A percentile compares a stretch with the other conserved stretches of the same genome.
Evolutionary conservation across 805 yeast species (phyloP).

Genomic region (Lachancea quebecensis): DNA sequence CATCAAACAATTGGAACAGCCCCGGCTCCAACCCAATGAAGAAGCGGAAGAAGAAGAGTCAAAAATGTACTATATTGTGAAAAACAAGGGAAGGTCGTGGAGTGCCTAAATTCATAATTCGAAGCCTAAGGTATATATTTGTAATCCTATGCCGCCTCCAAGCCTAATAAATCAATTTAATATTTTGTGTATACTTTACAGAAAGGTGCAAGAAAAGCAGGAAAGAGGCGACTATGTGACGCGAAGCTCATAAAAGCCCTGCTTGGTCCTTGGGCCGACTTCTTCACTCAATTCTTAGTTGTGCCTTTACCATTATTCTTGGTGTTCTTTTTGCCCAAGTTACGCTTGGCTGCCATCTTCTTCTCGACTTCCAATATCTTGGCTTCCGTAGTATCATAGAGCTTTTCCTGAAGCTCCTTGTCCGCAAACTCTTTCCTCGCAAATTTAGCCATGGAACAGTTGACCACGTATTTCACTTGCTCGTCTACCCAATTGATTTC

Average conservation of each 20-base stretch:
- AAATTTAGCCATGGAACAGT: conserved; percentile 51
- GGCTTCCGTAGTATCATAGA: conserved; percentile 56
- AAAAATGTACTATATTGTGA: conserved; percentile 22
- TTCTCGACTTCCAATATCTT: conserved; percentile 58
- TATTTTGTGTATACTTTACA: background rate
- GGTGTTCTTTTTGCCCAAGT: conserved; percentile 26
- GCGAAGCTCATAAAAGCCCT: background rate
- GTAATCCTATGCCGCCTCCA: background rate
- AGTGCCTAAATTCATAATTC: background rate
- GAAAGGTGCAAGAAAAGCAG: background rate
- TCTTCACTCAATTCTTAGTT: background rate
- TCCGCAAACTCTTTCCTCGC: conserved; percentile 62
- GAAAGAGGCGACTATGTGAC: background rate
- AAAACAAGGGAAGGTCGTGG: background rate
- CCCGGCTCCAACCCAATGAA: background rate
- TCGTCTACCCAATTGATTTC: conserved; percentile 53
- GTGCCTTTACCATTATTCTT: conserved; percentile 2
- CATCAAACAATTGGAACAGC: background rate
- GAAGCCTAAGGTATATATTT: background rate
- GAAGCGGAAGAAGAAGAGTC: conserved; percentile 17
- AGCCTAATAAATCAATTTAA: background rate
- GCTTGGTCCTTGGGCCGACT: background rate
- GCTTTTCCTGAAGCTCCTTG: conserved; percentile 47
- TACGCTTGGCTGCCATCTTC: conserved; percentile 61
- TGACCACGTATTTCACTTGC: conserved; percentile 49